Conservation (phyloP, 2,329 filamentous ascomycete species). For the Epichloe elymi region DNA sequence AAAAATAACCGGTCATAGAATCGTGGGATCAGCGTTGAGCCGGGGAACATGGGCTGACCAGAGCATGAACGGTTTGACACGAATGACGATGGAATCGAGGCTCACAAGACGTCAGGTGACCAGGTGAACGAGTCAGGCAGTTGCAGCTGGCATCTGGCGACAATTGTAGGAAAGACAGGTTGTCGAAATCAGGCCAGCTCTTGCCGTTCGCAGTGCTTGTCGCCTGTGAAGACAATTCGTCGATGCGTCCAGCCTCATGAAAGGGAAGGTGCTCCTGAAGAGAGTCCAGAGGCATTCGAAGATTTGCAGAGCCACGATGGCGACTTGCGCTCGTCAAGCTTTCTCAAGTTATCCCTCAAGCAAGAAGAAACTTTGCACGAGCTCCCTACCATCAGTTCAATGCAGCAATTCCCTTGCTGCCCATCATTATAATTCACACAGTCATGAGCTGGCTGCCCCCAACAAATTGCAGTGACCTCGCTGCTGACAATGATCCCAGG, state of each 20-base stretch:
- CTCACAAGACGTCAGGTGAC: background rate
- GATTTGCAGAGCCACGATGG: background rate
- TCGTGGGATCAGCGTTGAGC: background rate
- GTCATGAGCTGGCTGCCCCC: background rate
- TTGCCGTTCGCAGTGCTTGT: background rate
- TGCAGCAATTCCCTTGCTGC: background rate
- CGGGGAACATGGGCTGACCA: too few relatives aligned
- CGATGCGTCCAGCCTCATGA: background rate
- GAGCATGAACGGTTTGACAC: background rate
- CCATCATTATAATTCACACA: background rate
- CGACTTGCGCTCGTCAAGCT: background rate
- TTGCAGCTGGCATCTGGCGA: background rate
- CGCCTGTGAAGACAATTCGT: background rate
- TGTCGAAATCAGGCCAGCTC: background rate
- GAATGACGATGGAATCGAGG: background rate
- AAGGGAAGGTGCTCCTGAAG: background rate
- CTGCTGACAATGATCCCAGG: background rate
- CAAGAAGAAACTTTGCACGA: background rate
- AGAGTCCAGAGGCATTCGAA: background rate
- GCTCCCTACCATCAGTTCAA: background rate
- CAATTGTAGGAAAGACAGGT: background rate
- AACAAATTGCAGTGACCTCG: background rate
- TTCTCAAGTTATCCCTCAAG: background rate
- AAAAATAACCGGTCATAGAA: background rate
- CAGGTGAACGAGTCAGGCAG: background rate